Evolutionary conservation across 2,329 filamentous ascomycete species (phyloP).

Genomic region (Macrophomina tecta): DNA sequence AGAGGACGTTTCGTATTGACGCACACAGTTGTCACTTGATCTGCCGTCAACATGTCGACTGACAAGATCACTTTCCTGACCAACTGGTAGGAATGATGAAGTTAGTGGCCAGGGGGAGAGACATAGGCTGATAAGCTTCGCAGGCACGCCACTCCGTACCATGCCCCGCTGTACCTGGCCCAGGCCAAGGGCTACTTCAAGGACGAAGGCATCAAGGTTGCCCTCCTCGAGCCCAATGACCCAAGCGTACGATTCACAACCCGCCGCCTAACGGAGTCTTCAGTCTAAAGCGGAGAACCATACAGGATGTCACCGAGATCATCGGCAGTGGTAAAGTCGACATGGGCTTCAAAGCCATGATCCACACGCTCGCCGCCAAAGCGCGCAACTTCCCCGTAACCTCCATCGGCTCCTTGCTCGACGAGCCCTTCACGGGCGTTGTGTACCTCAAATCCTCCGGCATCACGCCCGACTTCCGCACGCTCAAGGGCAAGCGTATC

Average conservation of each 20-base stretch:
- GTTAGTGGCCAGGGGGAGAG: slow-evolving; percentile 25
- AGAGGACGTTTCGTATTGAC: slow-evolving; percentile 54
- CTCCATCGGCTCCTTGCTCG: slow-evolving; percentile 76
- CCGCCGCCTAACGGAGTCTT: background rate
- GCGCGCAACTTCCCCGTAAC: slow-evolving; percentile 75
- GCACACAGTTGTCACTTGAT: slow-evolving; percentile 52
- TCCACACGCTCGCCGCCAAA: slow-evolving; percentile 79
- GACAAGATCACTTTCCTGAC: slow-evolving; percentile 86
- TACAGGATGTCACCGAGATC: slow-evolving; percentile 77
- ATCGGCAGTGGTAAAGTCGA: slow-evolving; percentile 78
- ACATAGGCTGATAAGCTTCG: background rate
- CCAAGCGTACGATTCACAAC: slow-evolving; percentile 62
- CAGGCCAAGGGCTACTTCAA: slow-evolving; percentile 77
- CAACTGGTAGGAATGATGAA: slow-evolving; percentile 68
- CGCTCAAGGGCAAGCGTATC: slow-evolving; percentile 76
- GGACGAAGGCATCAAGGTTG: slow-evolving; percentile 78
- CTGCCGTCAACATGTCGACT: slow-evolving; percentile 71
- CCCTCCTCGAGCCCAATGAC: slow-evolving; percentile 78
- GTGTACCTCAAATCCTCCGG: slow-evolving; percentile 77
- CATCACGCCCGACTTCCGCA: slow-evolving; percentile 76
- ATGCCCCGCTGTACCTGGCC: slow-evolving; percentile 77
- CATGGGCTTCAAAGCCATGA: slow-evolving; percentile 84
- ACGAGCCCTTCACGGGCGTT: slow-evolving; percentile 80
- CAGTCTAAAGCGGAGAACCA: too few species aligned
- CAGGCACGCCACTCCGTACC: slow-evolving; percentile 83